phyloP scores from a whole-genome alignment of 495 filamentous ascomycete genomes.

The Bryoglossum gracile region DNA sequence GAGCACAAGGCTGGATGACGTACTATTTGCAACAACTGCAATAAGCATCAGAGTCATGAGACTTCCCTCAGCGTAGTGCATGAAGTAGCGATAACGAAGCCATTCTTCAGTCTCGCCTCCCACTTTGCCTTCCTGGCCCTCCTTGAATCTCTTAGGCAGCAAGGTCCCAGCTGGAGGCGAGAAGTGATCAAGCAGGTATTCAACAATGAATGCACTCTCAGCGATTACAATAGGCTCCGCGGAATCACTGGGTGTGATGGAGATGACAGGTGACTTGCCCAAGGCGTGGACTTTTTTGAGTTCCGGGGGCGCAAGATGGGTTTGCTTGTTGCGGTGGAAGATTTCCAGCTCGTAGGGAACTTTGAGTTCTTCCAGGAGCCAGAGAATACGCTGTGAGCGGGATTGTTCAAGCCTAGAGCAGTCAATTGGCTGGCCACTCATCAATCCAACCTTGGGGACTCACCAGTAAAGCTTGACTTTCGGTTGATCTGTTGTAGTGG shows the following conservation, averaged over 20 bases:
- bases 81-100: slow-evolving; percentile 66
- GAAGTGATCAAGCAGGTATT: slow-evolving; percentile 77
- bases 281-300: slow-evolving; percentile 74
- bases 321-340: slow-evolving; percentile 55
- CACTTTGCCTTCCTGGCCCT: slow-evolving; percentile 45
- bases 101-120: slow-evolving; percentile 70
- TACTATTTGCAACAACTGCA: slow-evolving; percentile 10
- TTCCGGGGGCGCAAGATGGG: slow-evolving; percentile 58
- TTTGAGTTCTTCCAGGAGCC: slow-evolving; percentile 82
- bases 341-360: slow-evolving; percentile 69
- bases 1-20: no score
- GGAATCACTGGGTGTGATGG: slow-evolving; percentile 37
- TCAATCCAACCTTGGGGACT: slow-evolving; percentile 8
- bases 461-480: slow-evolving; percentile 76
- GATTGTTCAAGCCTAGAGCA: slow-evolving; percentile 61
- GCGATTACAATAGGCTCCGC: slow-evolving; percentile 60
- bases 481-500: slow-evolving; percentile 29
- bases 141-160: slow-evolving; percentile 54
- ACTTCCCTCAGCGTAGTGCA: slow-evolving; percentile 79
- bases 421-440: slow-evolving; percentile 3
- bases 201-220: slow-evolving; percentile 70
- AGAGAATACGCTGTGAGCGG: slow-evolving; percentile 78
- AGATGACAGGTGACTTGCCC: slow-evolving; percentile 75
- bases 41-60: slow-evolving; percentile 46
- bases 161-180: slow-evolving; percentile 37